Percentiles rank a stretch among this genome's conserved stretches.
These are phyloP conservation scores for Lignosus rhinocerotis DNA, from an alignment of 1,284 basidiomycete species.

Conservation along the genomic window DNA sequence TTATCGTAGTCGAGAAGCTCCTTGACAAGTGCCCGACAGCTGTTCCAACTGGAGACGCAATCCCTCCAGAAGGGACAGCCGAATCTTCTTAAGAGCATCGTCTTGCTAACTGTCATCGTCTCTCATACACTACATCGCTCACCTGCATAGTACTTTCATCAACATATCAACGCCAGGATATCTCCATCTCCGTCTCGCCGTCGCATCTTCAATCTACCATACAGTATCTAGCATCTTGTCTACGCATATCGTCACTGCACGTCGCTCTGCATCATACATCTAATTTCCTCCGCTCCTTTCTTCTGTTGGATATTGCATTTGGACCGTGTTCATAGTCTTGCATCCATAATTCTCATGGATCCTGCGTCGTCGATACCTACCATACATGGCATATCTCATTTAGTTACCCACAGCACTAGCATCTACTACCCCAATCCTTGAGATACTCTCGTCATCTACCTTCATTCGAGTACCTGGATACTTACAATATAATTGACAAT, in stretches of 20 bases:
- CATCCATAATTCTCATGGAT: slow-evolving; percentile 8
- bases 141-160: slow-evolving; percentile 4
- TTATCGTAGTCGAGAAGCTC: slow-evolving; percentile 63
- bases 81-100: slow-evolving; percentile 19
- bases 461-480: slow-evolving; percentile 16
- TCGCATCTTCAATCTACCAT: slow-evolving; percentile 5
- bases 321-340: slow-evolving; percentile 21
- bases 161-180: not conserved
- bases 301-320: slow-evolving; percentile 25
- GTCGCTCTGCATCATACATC: slow-evolving; percentile 20
- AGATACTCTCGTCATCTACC: not conserved
- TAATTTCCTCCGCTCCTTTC: slow-evolving; percentile 24
- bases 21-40: slow-evolving; percentile 44
- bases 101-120: not conserved
- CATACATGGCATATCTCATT: slow-evolving; percentile 23
- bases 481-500: slow-evolving; percentile 21
- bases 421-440: slow-evolving; percentile 17
- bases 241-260: slow-evolving; percentile 14
- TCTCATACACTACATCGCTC: slow-evolving; percentile 16
- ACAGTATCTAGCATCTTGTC: slow-evolving; percentile 12
- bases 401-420: slow-evolving; percentile 23
- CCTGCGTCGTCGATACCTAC: slow-evolving; percentile 24
- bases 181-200: slow-evolving; percentile 4
- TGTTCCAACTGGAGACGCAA: not conserved
- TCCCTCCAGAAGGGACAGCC: slow-evolving; percentile 5